Conservation (phyloP, 2,329 filamentous ascomycete genomes). For the Leptographium lundbergii region DNA sequence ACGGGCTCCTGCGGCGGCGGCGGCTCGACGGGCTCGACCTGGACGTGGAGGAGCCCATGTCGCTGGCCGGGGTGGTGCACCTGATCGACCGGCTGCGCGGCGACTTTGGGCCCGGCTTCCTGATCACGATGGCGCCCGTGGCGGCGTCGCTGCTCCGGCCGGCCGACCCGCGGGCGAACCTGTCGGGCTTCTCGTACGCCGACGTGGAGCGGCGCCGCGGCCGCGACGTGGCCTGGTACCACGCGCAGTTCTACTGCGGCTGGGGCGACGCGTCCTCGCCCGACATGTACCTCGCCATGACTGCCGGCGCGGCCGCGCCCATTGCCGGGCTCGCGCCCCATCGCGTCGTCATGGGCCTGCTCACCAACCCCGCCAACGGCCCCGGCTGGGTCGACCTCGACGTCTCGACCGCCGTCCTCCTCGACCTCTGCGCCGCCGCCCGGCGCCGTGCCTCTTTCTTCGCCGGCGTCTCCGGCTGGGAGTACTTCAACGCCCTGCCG, state of each 20-base stretch:
- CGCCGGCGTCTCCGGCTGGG: conserved; percentile 77
- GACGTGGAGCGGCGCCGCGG: conserved; percentile 53
- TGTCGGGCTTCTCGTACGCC: conserved; percentile 66
- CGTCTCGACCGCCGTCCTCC: conserved; percentile 41
- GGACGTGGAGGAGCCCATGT: conserved; percentile 63
- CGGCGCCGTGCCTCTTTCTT: conserved; percentile 26
- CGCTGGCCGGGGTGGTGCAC: conserved; percentile 47
- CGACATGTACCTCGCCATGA: conserved; percentile 31
- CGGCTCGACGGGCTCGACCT: conserved; percentile 55
- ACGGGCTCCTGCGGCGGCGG: conserved; percentile 43
- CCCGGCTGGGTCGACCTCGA: conserved; percentile 50
- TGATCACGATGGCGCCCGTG: conserved; percentile 69
- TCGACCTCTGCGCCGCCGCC: conserved; percentile 26
- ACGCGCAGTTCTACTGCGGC: conserved; percentile 74
- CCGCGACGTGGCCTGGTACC: conserved; percentile 62
- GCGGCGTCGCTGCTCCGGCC: conserved; percentile 54
- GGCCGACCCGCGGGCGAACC: conserved; percentile 42
- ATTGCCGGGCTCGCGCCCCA: conserved; percentile 52
- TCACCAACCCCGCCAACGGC: conserved; percentile 63
- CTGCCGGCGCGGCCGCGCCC: conserved; percentile 40
- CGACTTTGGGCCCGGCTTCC: conserved; percentile 54
- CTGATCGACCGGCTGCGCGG: conserved; percentile 50
- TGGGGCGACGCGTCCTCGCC: conserved; percentile 55
- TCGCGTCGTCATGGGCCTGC: conserved; percentile 60
- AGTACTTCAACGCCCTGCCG: conserved; percentile 65